phyloP scores from a whole-genome alignment of 2,329 filamentous ascomycete genomes.

The Onygena corvina region DNA sequence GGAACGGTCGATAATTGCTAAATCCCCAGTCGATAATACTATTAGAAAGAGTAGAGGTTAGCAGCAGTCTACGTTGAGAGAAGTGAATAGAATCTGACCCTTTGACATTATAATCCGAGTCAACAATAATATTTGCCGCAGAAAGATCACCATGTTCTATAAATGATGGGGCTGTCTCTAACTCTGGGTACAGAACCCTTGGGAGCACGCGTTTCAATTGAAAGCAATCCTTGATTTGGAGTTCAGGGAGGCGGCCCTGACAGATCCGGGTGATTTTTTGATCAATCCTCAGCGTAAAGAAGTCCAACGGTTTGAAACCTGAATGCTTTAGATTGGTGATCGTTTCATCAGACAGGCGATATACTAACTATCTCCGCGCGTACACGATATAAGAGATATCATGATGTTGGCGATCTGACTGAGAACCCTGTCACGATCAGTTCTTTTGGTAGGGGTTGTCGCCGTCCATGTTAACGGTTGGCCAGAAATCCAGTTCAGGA shows the following conservation, averaged over 20 bases:
- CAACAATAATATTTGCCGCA: constrained; percentile 11
- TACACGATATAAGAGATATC: constrained; percentile 5
- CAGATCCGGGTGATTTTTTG: constrained; percentile 11
- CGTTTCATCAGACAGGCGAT: neutral
- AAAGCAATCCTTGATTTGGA: constrained; percentile 8
- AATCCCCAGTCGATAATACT: constrained; percentile 13
- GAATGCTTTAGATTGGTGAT: neutral
- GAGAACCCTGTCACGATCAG: constrained; percentile 6
- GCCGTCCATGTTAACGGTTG: constrained; percentile 3
- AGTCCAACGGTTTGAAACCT: constrained; percentile 2
- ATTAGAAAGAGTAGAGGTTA: neutral
- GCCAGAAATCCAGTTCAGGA: constrained; percentile 8
- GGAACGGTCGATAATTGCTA: constrained; percentile 6
- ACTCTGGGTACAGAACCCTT: constrained; percentile 2
- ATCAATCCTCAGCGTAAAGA: constrained; percentile 8
- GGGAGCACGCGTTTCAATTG: constrained; percentile 5
- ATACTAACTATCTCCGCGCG: constrained; percentile 3
- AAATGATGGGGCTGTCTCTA: constrained; percentile 10
- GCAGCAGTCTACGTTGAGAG: neutral
- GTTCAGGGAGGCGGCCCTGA: constrained; percentile 9
- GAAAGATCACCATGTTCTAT: constrained; percentile 12
- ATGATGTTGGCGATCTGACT: constrained; percentile 8
- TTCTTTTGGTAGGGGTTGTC: neutral
- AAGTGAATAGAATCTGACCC: constrained; percentile 8
- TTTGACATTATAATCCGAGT: constrained; percentile 12